Conservation (phyloP, 805 yeast species). For the Candida sithepensis region DNA sequence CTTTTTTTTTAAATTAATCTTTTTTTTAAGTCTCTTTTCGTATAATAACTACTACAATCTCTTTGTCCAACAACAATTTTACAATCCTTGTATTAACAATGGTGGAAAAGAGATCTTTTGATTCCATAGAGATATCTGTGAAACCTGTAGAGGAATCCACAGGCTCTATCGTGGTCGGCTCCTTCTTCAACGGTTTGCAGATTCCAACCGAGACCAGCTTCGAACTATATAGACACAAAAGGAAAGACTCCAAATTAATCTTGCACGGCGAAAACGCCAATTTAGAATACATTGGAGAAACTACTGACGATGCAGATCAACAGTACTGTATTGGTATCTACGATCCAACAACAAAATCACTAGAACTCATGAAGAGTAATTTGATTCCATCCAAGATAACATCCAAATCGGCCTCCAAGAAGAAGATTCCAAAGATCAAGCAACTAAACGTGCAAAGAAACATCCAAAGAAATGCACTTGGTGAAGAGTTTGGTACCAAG, state of each 20-base stretch:
- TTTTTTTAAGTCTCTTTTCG: no score
- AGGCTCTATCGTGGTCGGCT: conserved; percentile 51
- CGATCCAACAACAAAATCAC: conserved; percentile 60
- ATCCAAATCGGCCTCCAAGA: conserved; percentile 54
- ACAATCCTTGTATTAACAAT: no score
- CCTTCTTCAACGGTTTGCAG: conserved; percentile 76
- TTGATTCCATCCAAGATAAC: conserved; percentile 59
- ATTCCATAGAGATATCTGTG: conserved; percentile 25
- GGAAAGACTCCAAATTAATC: conserved; percentile 36
- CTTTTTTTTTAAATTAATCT: no score
- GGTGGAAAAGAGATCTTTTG: conserved; percentile 31
- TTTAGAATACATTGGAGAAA: conserved; percentile 67
- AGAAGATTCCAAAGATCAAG: conserved; percentile 59
- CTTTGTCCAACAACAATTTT: no score
- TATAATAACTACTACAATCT: no score
- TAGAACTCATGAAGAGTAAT: conserved; percentile 63
- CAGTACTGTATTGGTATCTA: conserved; percentile 74
- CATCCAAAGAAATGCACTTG: conserved; percentile 76
- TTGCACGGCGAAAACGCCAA: conserved; percentile 77
- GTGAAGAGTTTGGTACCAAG: conserved; percentile 96
- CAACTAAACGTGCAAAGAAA: conserved; percentile 48
- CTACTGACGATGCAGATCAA: conserved; percentile 34
- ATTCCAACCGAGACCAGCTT: conserved; percentile 59
- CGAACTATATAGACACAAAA: conserved; percentile 54
- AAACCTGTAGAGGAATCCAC: conserved; percentile 39